Base-by-base conservation (phyloP, 495 filamentous ascomycete species). In the Cairneyella variabilis region DNA sequence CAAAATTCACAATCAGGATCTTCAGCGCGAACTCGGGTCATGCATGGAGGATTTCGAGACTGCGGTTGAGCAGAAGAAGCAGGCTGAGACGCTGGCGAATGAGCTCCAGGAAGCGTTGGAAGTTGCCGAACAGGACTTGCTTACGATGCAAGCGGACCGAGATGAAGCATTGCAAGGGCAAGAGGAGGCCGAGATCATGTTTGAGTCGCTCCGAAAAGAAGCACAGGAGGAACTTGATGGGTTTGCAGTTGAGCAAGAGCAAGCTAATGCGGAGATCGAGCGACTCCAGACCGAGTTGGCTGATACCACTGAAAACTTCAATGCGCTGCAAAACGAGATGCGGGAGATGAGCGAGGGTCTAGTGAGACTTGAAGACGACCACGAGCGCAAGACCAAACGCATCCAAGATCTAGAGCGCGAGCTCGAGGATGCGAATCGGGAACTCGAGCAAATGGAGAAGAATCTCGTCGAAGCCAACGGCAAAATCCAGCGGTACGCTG, bases 281-380 rank as follows among this genome's bases (percentile, higher is more conserved):
- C 79, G 82, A n/a, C 67, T 88, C 11, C 75, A 85, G 53, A 75
- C 79, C 16, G 86, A 90, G 34, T 67, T 89, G 10, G 77, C 83
- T 51, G 80, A 87, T 54, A 78, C 83, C 42, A 83, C 83, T 7
- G 91, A 97, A 53, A 90, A 90, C 59, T 88, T 95, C 58, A 83
- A 86, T 51, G 84, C 85, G 5, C 66, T 97, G 26, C 91, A 96
- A 56, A 82, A 83, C 36, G 92, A 98, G 72, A 91, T 98, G 82
- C 86, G 90, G 43, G 84, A 85, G 48, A 84, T 95, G 60, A 90
- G 85, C 56, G 91, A 97, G 57, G 83, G 83, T 5, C 78, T 97
- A 12, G 77, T 96, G 30, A 73, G 85, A 44, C 76, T 97, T 0
- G 93, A 97, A 64, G 91, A 97, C 68, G 89, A 91, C 55, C 85